Percentiles rank a stretch among this genome's conserved stretches.
Conservation (phyloP, 306 rosid species). For the Ormosia semicastrata region DNA sequence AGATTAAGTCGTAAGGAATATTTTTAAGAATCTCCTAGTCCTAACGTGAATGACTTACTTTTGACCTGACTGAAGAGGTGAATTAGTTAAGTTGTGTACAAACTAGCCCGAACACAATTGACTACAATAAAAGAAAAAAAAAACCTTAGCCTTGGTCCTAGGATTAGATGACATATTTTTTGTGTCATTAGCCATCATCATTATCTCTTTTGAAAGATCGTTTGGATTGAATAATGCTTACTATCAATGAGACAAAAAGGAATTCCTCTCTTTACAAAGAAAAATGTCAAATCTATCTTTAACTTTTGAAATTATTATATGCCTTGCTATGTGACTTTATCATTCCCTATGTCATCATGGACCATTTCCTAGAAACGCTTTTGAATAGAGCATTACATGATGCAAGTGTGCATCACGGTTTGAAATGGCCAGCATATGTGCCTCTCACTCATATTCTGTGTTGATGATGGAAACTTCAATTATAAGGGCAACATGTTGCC, state of each 20-base stretch:
- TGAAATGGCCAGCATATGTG: conserved; percentile 23
- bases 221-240: conserved; percentile 18
- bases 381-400: conserved; percentile 32
- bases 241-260: conserved; percentile 26
- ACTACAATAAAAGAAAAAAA: too few species aligned
- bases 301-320: not conserved
- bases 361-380: conserved; percentile 46
- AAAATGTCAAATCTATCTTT: conserved; percentile 22
- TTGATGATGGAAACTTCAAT: conserved; percentile 31
- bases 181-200: conserved; percentile 37
- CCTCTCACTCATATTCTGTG: conserved; percentile 8
- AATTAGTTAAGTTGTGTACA: too few species aligned
- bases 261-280: conserved; percentile 16
- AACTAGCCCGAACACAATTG: too few species aligned
- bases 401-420: conserved; percentile 21
- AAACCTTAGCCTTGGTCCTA: not conserved
- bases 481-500: conserved; percentile 12
- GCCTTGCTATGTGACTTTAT: conserved; percentile 3
- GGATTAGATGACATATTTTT: conserved; percentile 28
- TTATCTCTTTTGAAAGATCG: not conserved
- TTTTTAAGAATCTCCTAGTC: too few species aligned
- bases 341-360: conserved; percentile 43
- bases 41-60: too few species aligned
- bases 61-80: too few species aligned
- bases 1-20: too few species aligned